Evolutionary conservation across 139 green algal genomes (phyloP), one percentile per base, ranked within the genome.

Genomic region (Desmodesmus armatus): DNA sequence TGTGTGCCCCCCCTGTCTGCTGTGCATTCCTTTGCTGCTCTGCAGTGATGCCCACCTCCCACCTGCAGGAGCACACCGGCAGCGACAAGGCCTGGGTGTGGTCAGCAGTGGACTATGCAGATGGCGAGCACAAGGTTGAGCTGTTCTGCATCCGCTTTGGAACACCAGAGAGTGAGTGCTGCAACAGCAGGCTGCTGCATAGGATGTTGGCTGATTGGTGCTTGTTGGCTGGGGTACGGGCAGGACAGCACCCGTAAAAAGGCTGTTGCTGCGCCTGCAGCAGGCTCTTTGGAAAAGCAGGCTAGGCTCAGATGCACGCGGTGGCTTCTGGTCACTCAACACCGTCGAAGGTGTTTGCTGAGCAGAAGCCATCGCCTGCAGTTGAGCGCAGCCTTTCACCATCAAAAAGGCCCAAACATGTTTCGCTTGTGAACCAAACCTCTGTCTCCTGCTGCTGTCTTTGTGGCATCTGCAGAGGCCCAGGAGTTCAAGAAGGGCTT

Each of bases 21-120:
- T n/a, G 33, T 13, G 27, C 11, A 13, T 75, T 29, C 37, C 25
- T 5, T 15, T 41, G 66, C 66, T 79, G 37, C 43, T 79, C n/a
- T 63, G 71, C 92, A 98, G 95, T 99, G 55, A 95, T 98, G 93
- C 97, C 97, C 2, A 91, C 91, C 31, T 98, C 93, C 13, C 97
- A 97, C 88, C 90, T 99, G 27, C 93, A 98, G 84, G 93, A 97
- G 92, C 97, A 99, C 90, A 88, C 86, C 33, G 97, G 96, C 69
- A 99, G 90, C 72, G 97, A 99, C 87, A 99, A 99, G 92, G 93
- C 97, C 11, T 97, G 96, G 91, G 97, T 99, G 35, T 99, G 94
- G 90, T 95, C 88, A 47, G 94, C 97, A 3, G 93, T 98, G 44
- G 97, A 99, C 86, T 99, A 98, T 90, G 93, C 96, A 1, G 97